A percentile compares a stretch with the other conserved stretches of the same genome.
These are phyloP conservation scores for Lasiodiplodia citricola DNA, from an alignment of 2,329 filamentous ascomycete genomes.

Conservation along the genomic window DNA sequence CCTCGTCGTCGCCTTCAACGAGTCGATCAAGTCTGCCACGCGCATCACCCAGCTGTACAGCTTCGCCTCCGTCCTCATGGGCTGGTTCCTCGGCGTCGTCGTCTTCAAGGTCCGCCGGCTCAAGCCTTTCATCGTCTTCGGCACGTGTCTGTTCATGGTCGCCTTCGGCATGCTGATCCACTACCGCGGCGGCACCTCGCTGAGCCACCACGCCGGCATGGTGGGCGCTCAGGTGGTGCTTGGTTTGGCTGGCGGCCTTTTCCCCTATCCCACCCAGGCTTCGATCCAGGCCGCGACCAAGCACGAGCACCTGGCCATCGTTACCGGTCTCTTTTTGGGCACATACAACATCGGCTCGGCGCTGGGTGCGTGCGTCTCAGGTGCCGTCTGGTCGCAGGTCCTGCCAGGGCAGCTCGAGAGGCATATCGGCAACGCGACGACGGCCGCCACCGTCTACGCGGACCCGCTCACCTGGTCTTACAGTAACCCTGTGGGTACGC, in stretches of 20 bases:
- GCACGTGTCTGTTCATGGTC: conserved; percentile 66
- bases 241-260: conserved; percentile 68
- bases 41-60: conserved; percentile 66
- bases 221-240: conserved; percentile 68
- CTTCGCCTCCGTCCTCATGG: conserved; percentile 63
- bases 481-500: conserved; percentile 51
- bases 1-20: conserved; percentile 65
- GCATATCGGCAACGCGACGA: conserved; percentile 47
- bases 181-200: conserved; percentile 60
- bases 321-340: conserved; percentile 67
- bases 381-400: conserved; percentile 66
- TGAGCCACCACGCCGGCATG: conserved; percentile 58
- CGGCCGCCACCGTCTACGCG: conserved; percentile 48
- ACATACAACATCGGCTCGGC: conserved; percentile 68
- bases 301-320: conserved; percentile 65
- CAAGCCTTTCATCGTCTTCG: conserved; percentile 67
- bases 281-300: conserved; percentile 57
- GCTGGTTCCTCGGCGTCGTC: conserved; percentile 61
- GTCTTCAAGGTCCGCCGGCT: conserved; percentile 64
- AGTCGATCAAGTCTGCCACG: conserved; percentile 61
- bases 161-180: conserved; percentile 69
- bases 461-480: conserved; percentile 48
- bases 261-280: conserved; percentile 59
- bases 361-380: conserved; percentile 64
- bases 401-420: conserved; percentile 54